These are phyloP conservation scores for Obelidium mucronatum DNA, from an alignment of 192 early-diverging fungal genomes.

Conservation along the genomic window DNA sequence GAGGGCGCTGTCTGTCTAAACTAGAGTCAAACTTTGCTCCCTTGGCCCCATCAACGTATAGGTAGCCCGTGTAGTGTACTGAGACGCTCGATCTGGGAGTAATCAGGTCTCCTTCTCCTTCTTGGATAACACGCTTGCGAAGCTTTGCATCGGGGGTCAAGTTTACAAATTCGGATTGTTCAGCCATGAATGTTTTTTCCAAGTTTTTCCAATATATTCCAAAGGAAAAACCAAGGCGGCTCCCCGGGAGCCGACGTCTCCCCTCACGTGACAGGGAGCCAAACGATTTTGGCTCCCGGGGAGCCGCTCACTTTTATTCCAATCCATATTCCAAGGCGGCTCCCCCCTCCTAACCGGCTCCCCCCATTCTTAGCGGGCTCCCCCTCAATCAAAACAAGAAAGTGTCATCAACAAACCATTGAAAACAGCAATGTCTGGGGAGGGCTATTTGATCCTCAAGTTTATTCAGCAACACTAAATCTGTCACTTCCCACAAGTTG, in stretches of 20 bases:
- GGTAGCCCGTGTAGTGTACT: constrained; percentile 56
- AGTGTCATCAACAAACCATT: not conserved
- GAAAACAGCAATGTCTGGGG: too few relatives aligned
- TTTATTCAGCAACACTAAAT: too few relatives aligned
- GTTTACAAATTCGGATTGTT: not conserved
- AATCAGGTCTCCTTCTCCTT: constrained; percentile 8
- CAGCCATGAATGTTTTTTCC: not conserved
- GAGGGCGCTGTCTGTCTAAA: constrained; percentile 54
- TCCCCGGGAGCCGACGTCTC: not conserved
- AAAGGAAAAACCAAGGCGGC: not conserved
- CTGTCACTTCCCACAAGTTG: too few relatives aligned
- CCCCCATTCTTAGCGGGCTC: not conserved
- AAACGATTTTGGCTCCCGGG: not conserved
- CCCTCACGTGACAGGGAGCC: not conserved
- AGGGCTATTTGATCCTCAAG: too few relatives aligned
- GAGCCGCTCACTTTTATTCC: not conserved
- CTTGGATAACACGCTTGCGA: constrained; percentile 18
- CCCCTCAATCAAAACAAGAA: not conserved
- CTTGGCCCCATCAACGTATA: constrained; percentile 28
- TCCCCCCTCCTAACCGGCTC: not conserved
- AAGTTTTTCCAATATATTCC: too few relatives aligned
- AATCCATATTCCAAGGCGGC: not conserved
- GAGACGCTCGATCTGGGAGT: constrained; percentile 8
- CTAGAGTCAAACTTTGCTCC: constrained; percentile 47
- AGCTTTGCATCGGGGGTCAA: constrained; percentile 1